Evolutionary conservation across 768 basidiomycete species (phyloP), one percentile per base, ranked within the genome.

Genomic region (Tricholoma flavovirens): DNA sequence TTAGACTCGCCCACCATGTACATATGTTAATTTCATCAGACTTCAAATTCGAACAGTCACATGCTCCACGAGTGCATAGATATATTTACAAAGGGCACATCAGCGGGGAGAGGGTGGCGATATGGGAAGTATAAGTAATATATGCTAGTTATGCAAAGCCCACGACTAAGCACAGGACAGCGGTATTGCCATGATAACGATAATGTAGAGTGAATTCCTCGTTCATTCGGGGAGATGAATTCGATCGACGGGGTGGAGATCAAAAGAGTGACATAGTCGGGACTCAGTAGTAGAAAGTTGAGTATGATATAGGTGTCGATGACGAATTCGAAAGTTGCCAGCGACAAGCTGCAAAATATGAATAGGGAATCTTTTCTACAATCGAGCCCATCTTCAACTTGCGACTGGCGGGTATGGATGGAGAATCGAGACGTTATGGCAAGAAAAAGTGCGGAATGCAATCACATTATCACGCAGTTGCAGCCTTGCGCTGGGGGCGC

Each of bases 401-500:
- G 43, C 22, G 43, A 30, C 29, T 49, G 15, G 15, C n/a, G 26
- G 26, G 46, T 49, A n/a, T 30, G 26, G 46, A 30, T 30, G 46
- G 46, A 22, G 26, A 50, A 29, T 48, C 26, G 46, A 49, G 24
- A 26, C 2, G 26, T 21, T 1, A 40, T 30, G 46, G 43, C 24
- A 30, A 38, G 51, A 36, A 24, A 55, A 33, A 48, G 24, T 12
- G 32, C 36, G 30, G 8, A 40, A 46, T 52, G 48, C 49, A 54
- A 69, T 82, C 76, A 88, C 87, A 88, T 88, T 67, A 89, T 73
- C 51, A 79, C 68, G 68, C 87, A 89, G 65, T 76, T 82, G 76
- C 88, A 89, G 29, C 87, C 83, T 64, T 82, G 76, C 50, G 84
- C 80, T 66, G 86, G 89, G 51, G 91, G 88, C 54, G 90, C 89